Percentiles rank a stretch among this genome's conserved stretches.
Conservation (phyloP, 257 asterid species). For the Jaltomata sinuosa region DNA sequence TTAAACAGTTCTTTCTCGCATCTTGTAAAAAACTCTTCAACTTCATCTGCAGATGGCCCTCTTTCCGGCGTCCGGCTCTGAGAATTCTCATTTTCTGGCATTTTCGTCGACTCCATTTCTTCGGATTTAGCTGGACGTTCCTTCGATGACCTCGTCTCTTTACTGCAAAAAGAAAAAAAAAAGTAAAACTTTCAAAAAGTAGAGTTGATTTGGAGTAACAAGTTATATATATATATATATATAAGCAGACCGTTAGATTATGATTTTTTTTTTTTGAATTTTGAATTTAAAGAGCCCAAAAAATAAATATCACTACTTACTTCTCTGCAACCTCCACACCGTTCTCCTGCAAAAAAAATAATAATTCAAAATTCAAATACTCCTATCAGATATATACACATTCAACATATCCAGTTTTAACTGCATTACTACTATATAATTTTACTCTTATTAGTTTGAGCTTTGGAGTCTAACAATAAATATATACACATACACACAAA, state of each 20-base stretch:
- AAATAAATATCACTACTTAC: conserved; percentile 2
- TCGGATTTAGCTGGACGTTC: conserved; percentile 29
- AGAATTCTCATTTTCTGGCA: conserved; percentile 13
- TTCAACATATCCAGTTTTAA: not conserved
- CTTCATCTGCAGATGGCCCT: too few species aligned
- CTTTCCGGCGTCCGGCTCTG: too few species aligned
- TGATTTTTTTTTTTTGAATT: not conserved
- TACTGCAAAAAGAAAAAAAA: conserved; percentile 18
- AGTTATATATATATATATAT: not conserved
- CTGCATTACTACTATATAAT: not conserved
- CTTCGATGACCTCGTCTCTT: too few species aligned
- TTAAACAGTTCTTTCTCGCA: conserved; percentile 31
- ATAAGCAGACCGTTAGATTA: not conserved
- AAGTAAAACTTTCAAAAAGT: not conserved
- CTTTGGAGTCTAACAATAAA: not conserved
- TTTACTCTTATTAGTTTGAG: not conserved
- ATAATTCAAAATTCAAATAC: conserved; percentile 18
- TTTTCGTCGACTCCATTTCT: conserved; percentile 32
- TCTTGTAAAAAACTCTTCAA: conserved; percentile 45
- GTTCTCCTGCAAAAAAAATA: not conserved
- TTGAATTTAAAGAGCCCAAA: not conserved
- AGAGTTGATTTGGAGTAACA: not conserved
- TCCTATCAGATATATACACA: not conserved
- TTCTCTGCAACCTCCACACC: conserved; percentile 13
- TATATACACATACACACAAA: not conserved